Evolutionary conservation across 2,329 filamentous ascomycete genomes (phyloP).

Genomic region (Trichoderma polysporum): DNA sequence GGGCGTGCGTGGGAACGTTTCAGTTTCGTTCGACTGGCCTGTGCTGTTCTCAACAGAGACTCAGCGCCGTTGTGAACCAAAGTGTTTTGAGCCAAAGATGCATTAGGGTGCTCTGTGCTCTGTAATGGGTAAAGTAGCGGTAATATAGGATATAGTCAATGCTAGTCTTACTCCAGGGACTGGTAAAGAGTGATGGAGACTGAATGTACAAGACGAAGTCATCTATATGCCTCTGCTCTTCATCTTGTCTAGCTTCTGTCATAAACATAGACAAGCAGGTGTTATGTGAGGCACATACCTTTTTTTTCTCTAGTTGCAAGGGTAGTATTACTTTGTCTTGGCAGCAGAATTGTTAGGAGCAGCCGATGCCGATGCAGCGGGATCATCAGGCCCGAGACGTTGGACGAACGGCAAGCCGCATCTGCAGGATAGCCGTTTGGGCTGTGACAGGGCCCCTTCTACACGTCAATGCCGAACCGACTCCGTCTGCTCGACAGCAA

Average conservation of each 20-base stretch:
- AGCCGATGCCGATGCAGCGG: constrained; percentile 6
- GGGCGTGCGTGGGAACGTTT: background rate
- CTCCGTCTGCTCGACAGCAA: background rate
- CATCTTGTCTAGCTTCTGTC: background rate
- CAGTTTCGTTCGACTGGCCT: background rate
- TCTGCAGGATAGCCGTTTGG: constrained; percentile 1
- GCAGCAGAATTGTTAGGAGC: background rate
- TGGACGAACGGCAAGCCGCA: background rate
- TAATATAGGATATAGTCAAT: background rate
- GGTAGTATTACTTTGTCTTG: too few relatives aligned
- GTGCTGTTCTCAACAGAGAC: background rate
- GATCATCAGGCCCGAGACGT: constrained; percentile 11
- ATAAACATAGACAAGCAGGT: background rate
- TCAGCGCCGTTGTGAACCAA: background rate
- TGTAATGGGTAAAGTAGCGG: background rate
- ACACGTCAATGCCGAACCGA: background rate
- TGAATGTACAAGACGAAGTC: background rate
- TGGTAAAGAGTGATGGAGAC: background rate
- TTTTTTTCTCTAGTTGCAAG: background rate
- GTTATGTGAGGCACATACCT: background rate
- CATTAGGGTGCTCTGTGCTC: background rate
- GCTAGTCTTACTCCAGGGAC: background rate
- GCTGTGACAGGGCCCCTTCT: background rate
- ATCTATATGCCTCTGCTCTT: background rate
- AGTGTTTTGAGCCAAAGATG: background rate